Base-by-base conservation (phyloP, 768 basidiomycete genomes). In the Sporobolomyces phaffii region DNA sequence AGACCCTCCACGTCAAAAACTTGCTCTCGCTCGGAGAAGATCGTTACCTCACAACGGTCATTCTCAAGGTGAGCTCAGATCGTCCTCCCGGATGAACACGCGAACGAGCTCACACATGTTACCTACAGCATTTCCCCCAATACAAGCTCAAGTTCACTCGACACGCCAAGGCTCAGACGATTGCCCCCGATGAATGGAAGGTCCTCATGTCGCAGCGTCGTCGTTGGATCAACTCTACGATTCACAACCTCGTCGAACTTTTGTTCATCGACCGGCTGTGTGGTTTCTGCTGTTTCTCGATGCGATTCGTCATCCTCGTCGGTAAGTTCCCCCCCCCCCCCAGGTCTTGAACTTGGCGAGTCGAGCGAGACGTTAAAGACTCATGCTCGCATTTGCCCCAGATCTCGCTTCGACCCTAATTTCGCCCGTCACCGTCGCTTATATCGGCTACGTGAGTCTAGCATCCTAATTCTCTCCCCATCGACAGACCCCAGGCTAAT, bases 141-240 rank as follows among this genome's bases (percentile, higher is more conserved):
- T 87, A 86, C 83, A 97, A 94, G 83, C 96, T 91, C 6, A 92
- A 91, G 75, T 98, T 98, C 75, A 84, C 93, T 53, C 86, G 91
- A 8, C 92, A 96, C 73, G 93, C 96, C 1, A 87, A 90, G 76
- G 96, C 93, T 0, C 88, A 83, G 76, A 98, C 94, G 0, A 89
- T 97, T 20, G 94, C 94, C 4, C 94, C 94, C 0, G 92, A 94
- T 73, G 89, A 91, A 38, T 72, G 62, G 63, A 87, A 86, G 77
- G 87, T 97, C 29, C 78, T 99, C 58, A 80, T 99, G 26, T 96
- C 91, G 11, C 96, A 99, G 76, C 87, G 94, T 81, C 89, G 94
- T 79, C 89, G 96, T 73, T 99, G 96, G 94, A 99, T 99, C 79
- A 99, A 99, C 81, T 98, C 94, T 22, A 99, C 94, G 0, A 86